Evolutionary conservation across 2,329 filamentous ascomycete species (phyloP).

Genomic region (Phyllosticta capitalensis): DNA sequence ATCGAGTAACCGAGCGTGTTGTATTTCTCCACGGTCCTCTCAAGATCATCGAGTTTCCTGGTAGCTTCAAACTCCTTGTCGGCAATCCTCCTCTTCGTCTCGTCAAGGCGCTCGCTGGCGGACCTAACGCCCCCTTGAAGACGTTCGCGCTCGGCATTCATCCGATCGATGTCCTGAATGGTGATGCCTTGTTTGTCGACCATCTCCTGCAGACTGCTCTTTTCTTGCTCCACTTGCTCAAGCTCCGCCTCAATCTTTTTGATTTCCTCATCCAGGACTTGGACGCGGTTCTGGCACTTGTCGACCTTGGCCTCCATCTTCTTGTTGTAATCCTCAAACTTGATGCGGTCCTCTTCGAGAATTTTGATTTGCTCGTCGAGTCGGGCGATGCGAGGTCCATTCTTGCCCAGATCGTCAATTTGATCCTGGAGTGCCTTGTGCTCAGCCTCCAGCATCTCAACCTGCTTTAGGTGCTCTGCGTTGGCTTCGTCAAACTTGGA

Average conservation of each 20-base stretch:
- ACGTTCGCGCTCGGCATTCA: constrained; percentile 90
- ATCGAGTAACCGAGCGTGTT: constrained; percentile 93
- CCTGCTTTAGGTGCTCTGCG: constrained; percentile 71
- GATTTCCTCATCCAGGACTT: constrained; percentile 77
- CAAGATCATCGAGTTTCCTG: constrained; percentile 81
- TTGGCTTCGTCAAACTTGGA: constrained; percentile 78
- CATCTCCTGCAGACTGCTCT: constrained; percentile 66
- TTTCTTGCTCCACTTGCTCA: constrained; percentile 73
- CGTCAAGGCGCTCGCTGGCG: constrained; percentile 66
- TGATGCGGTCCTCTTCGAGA: constrained; percentile 85
- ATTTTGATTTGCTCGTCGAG: constrained; percentile 87
- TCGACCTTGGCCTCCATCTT: constrained; percentile 75
- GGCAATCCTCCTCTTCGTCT: constrained; percentile 69
- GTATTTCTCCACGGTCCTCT: constrained; percentile 79
- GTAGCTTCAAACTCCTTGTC: constrained; percentile 87
- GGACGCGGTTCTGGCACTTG: constrained; percentile 74
- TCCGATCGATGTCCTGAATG: constrained; percentile 97
- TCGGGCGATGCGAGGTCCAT: constrained; percentile 70
- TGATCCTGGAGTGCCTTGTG: constrained; percentile 72
- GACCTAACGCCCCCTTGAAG: constrained; percentile 82
- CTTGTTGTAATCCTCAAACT: constrained; percentile 92
- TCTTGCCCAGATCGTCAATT: constrained; percentile 82
- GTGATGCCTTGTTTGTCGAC: constrained; percentile 92
- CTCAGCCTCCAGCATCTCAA: constrained; percentile 78
- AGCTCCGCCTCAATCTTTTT: constrained; percentile 76